Evolutionary conservation across 805 yeast genomes (phyloP).

Genomic region (Teunomyces pallodes): DNA sequence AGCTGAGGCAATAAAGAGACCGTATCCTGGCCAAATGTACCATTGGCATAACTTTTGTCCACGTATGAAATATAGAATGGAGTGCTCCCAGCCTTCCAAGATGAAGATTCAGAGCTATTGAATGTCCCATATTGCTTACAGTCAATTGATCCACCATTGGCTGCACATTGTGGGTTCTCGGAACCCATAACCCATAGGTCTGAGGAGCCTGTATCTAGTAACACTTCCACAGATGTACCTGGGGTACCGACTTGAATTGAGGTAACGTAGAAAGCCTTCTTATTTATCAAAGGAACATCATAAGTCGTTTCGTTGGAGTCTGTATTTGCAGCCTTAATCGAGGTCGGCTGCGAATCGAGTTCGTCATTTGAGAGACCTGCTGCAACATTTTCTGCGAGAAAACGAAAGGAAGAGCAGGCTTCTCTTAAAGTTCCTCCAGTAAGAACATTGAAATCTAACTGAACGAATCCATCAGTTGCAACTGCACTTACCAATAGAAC

Average conservation of each 20-base stretch:
- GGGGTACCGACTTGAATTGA: slow-evolving; percentile 51
- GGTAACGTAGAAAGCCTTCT: slow-evolving; percentile 15
- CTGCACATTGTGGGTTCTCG: slow-evolving; percentile 19
- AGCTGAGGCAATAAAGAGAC: slow-evolving; percentile 13
- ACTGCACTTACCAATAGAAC: slow-evolving; percentile 8
- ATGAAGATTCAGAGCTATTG: slow-evolving; percentile 13
- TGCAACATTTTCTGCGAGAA: slow-evolving; percentile 1
- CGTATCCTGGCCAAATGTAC: slow-evolving; percentile 42
- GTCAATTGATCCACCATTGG: slow-evolving; percentile 21
- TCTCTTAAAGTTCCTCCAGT: slow-evolving; percentile 17
- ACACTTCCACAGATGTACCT: slow-evolving; percentile 49
- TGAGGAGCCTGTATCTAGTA: slow-evolving; percentile 76
- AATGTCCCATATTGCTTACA: slow-evolving; percentile 20
- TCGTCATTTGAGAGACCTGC: not conserved
- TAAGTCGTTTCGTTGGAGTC: not conserved
- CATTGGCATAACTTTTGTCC: slow-evolving; percentile 49
- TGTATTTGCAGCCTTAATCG: not conserved
- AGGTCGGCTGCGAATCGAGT: not conserved
- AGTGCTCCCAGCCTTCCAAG: slow-evolving; percentile 11
- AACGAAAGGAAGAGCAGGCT: slow-evolving; percentile 11
- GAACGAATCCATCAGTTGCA: slow-evolving; percentile 19
- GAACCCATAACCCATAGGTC: slow-evolving; percentile 58
- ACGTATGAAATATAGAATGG: slow-evolving; percentile 42
- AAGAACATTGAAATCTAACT: slow-evolving; percentile 23
- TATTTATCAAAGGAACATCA: slow-evolving; percentile 6